Evolutionary conservation across 2,329 filamentous ascomycete genomes (phyloP), one percentile per base, ranked within the genome.

Genomic region (Phoma sp.): DNA sequence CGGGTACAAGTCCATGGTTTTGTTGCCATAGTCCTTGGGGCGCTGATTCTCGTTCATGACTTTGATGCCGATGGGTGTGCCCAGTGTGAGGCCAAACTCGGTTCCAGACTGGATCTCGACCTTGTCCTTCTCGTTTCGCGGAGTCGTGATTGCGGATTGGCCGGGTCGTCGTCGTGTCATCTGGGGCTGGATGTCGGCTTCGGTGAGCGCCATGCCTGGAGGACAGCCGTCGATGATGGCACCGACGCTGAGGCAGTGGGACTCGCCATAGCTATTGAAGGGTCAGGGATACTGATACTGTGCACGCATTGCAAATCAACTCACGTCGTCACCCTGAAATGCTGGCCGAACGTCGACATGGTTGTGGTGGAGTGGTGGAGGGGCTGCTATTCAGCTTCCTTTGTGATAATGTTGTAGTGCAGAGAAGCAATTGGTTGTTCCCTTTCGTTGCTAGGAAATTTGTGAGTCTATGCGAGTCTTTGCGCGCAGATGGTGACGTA

Each of bases 211-310:
- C 83, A 98, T 88, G 69, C 91, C 91, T 13, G 95, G 93, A 32
- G 94, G 95, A 72, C 87, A 90, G 68, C 92, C 92, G 75, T 98
- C 94, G 77, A 98, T 88, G 70, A 98, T 97, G 81, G 91, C 96
- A 72, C 92, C 93, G 70, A 98, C 92, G 29, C 90, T 94, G 70
- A 88, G 89, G 81, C 94, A 96, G 80, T 97, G 94, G 53, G 91
- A 96, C 77, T 93, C 90, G 74, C 90, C 90, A 80, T 91, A 91
- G 72, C 86, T 86, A 74, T 46, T 51, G 27, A 6, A 21, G 9
- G 29, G 19, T 69, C 47, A 69, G 71, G 53, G 38, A 32, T 21
- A 19, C 21, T 19, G 2, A 15, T 22, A 5, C 24, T 22, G 21
- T 53, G 25, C 43, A 40, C n/a, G 17, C 7, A 17, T 22, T 4